phyloP scores from a whole-genome alignment of 352 stramenopile genomes.

The Phytophthora hybrid region DNA sequence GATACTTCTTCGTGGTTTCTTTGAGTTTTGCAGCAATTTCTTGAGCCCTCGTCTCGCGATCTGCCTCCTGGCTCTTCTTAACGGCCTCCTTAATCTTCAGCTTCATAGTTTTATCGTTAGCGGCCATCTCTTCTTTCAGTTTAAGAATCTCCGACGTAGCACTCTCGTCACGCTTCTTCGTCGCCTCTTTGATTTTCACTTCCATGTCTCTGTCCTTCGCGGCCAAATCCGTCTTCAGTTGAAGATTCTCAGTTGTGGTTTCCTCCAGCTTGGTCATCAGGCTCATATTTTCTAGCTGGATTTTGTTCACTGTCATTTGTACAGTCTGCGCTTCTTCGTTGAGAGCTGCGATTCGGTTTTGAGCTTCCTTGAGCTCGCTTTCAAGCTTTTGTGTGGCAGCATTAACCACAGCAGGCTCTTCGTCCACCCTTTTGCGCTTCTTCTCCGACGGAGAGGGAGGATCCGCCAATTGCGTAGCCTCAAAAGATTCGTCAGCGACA shows the following conservation, averaged over 20 bases:
- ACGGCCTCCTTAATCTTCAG: constrained; percentile 30
- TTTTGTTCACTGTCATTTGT: constrained; percentile 23
- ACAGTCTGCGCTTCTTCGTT: constrained; percentile 22
- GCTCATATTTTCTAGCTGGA: constrained; percentile 39
- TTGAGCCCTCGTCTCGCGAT: constrained; percentile 18
- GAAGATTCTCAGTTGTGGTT: constrained; percentile 28
- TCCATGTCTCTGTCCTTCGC: constrained; percentile 30
- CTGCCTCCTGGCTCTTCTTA: constrained; percentile 27
- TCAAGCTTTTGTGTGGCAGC: constrained; percentile 30
- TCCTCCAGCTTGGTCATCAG: constrained; percentile 37
- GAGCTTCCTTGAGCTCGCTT: constrained; percentile 11
- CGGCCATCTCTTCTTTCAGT: constrained; percentile 25
- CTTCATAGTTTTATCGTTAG: constrained; percentile 28
- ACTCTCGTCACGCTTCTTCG: constrained; percentile 23
- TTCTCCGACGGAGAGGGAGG: constrained; percentile 31
- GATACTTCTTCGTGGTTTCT: constrained; percentile 40
- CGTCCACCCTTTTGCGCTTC: constrained; percentile 38
- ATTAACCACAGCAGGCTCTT: constrained; percentile 16
- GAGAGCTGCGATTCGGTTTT: constrained; percentile 14
- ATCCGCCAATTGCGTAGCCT: constrained; percentile 33
- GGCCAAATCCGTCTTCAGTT: constrained; percentile 36
- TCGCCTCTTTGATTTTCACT: constrained; percentile 21
- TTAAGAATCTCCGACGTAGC: constrained; percentile 9
- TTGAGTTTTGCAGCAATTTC: constrained; percentile 36
- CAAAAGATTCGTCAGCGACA: constrained; percentile 32